Evolutionary conservation across 305 asterid genomes (phyloP), one percentile per base, ranked within the genome.

Genomic region (Fraxinus xanthoxyloides): DNA sequence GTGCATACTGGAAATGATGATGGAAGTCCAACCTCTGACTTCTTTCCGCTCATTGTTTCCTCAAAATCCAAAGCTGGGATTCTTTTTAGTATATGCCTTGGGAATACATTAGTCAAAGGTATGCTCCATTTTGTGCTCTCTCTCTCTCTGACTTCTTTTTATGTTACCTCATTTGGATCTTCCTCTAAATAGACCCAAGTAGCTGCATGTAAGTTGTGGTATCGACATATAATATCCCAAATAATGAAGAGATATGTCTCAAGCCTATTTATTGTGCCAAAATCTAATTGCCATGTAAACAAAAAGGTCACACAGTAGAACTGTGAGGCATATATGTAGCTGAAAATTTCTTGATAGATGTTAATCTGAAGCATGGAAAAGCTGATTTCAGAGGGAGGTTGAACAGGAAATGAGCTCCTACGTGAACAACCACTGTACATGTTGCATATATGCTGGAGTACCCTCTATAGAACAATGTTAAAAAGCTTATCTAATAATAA

Each of bases 1-100:
- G 84, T 91, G 77, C 95, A 96, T 91, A 80, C 93, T 77, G 93
- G 92, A 76, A 90, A 91, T 75, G 92, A 84, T 81, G 94, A 91
- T 82, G 93, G 93, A 34, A 90, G 95, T 81, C 98, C 97, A 40
- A 87, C 83, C 73, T 95, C 98, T 76, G 88, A 90, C 79, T 93
- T 89, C 89, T 96, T 96, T 84, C 99, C 99, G 5, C 83, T 96
- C 35, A 81, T 87, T 80, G 90, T 96, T 84, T 92, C 99, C 82
- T 87, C 98, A 4, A 92, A 92, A 86, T 93, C 97, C 67, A 92
- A 83, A 88, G 97, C 98, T 86, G 98, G 97, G 83, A 89, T 94
- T 82, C 76, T 94, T 88, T 96, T 96, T 86, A 88, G 94, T 82
- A 89, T 96, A 90, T 85, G 93, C 82, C 87, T 91, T 85, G 92